These are phyloP conservation scores for Pichia exigua DNA, from an alignment of 805 yeast species.

Conservation along the genomic window DNA sequence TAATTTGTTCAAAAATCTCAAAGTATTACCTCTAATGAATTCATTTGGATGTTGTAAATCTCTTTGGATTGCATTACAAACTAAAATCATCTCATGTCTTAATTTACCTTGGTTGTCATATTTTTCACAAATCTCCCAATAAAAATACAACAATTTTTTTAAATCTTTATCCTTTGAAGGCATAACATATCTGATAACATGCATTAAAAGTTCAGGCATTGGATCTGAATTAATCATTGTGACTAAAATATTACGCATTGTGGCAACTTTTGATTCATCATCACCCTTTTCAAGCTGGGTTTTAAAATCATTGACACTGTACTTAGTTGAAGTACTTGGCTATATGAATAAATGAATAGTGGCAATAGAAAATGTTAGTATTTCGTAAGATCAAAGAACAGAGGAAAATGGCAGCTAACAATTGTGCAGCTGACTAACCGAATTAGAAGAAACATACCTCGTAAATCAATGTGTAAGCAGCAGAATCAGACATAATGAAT, in stretches of 20 bases:
- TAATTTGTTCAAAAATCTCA: conserved; percentile 83
- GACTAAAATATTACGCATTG: conserved; percentile 83
- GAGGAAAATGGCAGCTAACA: not conserved
- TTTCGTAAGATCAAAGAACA: not conserved
- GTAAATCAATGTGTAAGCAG: conserved; percentile 71
- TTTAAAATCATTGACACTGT: conserved; percentile 66
- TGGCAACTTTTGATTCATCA: conserved; percentile 78
- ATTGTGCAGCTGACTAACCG: not conserved
- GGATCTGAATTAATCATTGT: conserved; percentile 90
- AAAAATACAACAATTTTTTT: conserved; percentile 86
- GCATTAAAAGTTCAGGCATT: conserved; percentile 90
- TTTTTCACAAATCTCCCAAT: conserved; percentile 98
- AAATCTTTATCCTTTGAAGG: conserved; percentile 87
- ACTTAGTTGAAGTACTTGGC: conserved; percentile 57
- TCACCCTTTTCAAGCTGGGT: conserved; percentile 77
- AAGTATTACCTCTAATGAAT: conserved; percentile 89
- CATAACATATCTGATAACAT: conserved; percentile 93
- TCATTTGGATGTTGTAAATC: conserved; percentile 98
- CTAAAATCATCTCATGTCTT: conserved; percentile 97
- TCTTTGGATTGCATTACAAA: conserved; percentile 94
- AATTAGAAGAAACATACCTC: conserved; percentile 33
- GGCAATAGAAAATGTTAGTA: not conserved
- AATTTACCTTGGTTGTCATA: conserved; percentile 80
- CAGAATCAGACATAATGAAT: conserved; percentile 22
- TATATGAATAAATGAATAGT: not conserved